Conservation (phyloP, 805 yeast species). For the Zygoascus biomembranicola region DNA sequence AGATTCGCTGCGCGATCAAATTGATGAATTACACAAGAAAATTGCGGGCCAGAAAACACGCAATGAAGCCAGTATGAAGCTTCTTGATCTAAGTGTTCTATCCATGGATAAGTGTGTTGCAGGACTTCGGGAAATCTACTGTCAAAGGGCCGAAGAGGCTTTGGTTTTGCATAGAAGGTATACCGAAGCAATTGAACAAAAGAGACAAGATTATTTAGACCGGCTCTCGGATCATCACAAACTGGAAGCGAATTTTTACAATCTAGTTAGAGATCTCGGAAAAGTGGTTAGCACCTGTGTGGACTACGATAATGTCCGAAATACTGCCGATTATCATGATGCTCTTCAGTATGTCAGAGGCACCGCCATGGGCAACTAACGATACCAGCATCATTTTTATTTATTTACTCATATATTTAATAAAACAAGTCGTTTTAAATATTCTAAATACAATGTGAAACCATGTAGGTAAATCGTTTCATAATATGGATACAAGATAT, state of each 20-base stretch:
- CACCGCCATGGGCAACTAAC: background rate
- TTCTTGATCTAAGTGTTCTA: constrained; percentile 12
- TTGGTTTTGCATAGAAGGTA: constrained; percentile 15
- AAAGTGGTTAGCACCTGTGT: constrained; percentile 4
- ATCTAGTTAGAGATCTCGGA: constrained; percentile 13
- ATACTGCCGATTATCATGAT: constrained; percentile 8
- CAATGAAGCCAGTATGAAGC: constrained; percentile 8
- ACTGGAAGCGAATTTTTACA: constrained; percentile 13
- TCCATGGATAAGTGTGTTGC: constrained; percentile 15
- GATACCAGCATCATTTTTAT: background rate
- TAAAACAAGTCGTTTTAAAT: too few relatives aligned
- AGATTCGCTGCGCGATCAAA: constrained; percentile 8
- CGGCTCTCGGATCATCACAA: constrained; percentile 11
- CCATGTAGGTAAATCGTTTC: too few relatives aligned
- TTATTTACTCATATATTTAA: background rate
- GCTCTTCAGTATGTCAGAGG: constrained; percentile 1
- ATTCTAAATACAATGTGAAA: too few relatives aligned
- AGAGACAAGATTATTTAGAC: constrained; percentile 15
- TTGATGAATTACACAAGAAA: constrained; percentile 10
- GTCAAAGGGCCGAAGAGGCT: constrained; percentile 13
- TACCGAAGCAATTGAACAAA: constrained; percentile 11
- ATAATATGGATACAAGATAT: background rate
- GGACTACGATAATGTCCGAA: background rate
- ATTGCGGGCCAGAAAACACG: constrained; percentile 7
- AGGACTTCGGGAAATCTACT: constrained; percentile 12